Conservation (phyloP, 2,329 filamentous ascomycete species). For the Penicillium sp. region DNA sequence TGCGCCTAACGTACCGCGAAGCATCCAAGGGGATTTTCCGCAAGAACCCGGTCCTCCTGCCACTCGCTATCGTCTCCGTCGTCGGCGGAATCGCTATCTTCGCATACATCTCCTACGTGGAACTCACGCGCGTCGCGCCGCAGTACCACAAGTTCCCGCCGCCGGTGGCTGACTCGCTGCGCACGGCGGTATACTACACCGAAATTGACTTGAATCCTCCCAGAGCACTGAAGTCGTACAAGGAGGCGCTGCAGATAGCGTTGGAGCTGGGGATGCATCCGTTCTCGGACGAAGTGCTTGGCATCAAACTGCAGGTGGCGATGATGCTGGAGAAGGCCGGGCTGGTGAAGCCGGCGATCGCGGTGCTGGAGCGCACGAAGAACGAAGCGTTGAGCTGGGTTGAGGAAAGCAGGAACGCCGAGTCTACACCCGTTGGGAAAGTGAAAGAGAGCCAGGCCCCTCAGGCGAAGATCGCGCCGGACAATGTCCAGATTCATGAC, state of each 20-base stretch:
- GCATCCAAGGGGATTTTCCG: constrained; percentile 42
- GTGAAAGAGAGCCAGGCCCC: constrained; percentile 17
- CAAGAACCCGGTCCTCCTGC: constrained; percentile 44
- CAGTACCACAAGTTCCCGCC: constrained; percentile 46
- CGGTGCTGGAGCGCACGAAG: constrained; percentile 74
- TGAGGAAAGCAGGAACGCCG: constrained; percentile 24
- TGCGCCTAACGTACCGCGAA: constrained; percentile 35
- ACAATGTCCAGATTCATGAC: constrained; percentile 20
- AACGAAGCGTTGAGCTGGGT: constrained; percentile 59
- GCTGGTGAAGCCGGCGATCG: constrained; percentile 66
- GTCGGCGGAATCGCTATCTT: constrained; percentile 36
- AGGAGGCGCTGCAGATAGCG: constrained; percentile 71
- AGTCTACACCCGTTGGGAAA: constrained; percentile 12
- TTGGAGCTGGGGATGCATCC: constrained; percentile 75
- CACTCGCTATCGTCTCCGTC: constrained; percentile 41
- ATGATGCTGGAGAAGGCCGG: constrained; percentile 75
- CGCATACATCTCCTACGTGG: constrained; percentile 44
- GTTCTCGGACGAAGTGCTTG: constrained; percentile 86
- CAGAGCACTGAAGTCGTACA: constrained; percentile 78
- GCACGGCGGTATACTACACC: constrained; percentile 81
- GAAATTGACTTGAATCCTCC: constrained; percentile 72
- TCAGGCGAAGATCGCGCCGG: constrained; percentile 19
- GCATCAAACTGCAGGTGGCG: constrained; percentile 79
- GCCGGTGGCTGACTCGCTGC: constrained; percentile 59
- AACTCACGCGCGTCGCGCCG: constrained; percentile 42